A percentile compares a stretch with the other conserved stretches of the same genome.
These are phyloP conservation scores for Clarireedia paspali DNA, from an alignment of 2,329 filamentous ascomycete species.

Conservation along the genomic window DNA sequence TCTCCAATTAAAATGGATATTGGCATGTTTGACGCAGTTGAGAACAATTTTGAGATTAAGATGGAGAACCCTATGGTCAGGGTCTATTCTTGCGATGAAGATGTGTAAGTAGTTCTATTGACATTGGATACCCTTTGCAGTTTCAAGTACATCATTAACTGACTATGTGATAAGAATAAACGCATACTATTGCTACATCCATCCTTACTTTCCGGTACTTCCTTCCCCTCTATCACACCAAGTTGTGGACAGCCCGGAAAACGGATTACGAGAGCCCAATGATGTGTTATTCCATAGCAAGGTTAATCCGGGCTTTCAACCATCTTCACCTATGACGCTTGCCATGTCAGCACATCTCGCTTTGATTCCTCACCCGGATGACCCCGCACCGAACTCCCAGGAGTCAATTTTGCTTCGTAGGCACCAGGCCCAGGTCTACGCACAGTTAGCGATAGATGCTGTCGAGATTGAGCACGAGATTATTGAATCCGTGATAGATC, in stretches of 20 bases:
- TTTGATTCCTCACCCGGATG: constrained; percentile 37
- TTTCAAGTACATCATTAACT: not conserved
- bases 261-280: constrained; percentile 20
- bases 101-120: constrained; percentile 17
- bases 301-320: constrained; percentile 32
- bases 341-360: constrained; percentile 42
- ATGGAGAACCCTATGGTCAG: constrained; percentile 9
- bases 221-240: constrained; percentile 33
- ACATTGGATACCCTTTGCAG: too few relatives aligned
- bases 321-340: constrained; percentile 37
- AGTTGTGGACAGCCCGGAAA: constrained; percentile 18
- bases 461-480: constrained; percentile 42
- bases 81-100: constrained; percentile 21
- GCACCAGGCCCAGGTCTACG: constrained; percentile 41
- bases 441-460: constrained; percentile 39
- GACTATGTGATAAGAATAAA: constrained; percentile 32
- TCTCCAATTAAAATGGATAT: constrained; percentile 8
- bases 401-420: constrained; percentile 38
- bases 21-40: constrained; percentile 11
- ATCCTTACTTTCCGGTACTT: constrained; percentile 42
- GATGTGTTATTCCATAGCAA: constrained; percentile 30
- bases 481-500: constrained; percentile 37
- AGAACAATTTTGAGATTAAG: constrained; percentile 3
- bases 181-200: constrained; percentile 45
- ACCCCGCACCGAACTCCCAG: constrained; percentile 22